phyloP scores from a whole-genome alignment of 805 yeast genomes.

The Cyberlindnera maclurae region DNA sequence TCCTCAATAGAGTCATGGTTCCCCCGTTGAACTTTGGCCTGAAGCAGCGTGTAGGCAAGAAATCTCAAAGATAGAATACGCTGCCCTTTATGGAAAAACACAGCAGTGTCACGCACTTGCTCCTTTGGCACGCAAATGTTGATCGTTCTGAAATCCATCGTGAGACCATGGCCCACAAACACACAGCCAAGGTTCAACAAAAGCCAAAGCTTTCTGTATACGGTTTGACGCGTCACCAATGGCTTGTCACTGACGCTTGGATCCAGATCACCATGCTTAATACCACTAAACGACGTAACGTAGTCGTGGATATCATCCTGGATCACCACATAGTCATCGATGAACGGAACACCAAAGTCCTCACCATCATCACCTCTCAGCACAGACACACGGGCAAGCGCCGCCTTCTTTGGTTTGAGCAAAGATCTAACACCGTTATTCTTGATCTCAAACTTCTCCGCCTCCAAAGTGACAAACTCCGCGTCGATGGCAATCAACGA shows the following conservation, averaged over 20 bases:
- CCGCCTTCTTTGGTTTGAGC: constrained; percentile 65
- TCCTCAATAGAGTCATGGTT: constrained; percentile 98
- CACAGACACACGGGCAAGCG: constrained; percentile 86
- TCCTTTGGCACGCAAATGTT: constrained; percentile 78
- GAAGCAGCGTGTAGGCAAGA: constrained; percentile 71
- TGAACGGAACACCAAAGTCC: constrained; percentile 66
- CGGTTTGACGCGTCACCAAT: constrained; percentile 72
- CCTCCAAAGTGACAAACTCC: constrained; percentile 79
- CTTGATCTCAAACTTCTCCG: constrained; percentile 72
- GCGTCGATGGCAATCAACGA: constrained; percentile 90
- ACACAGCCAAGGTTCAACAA: constrained; percentile 81
- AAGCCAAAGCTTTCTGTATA: constrained; percentile 87
- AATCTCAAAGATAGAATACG: constrained; percentile 80
- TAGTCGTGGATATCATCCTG: constrained; percentile 71
- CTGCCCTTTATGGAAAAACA: constrained; percentile 68
- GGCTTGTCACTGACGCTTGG: constrained; percentile 56
- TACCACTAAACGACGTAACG: constrained; percentile 88
- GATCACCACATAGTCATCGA: constrained; percentile 87
- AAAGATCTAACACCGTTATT: constrained; percentile 64
- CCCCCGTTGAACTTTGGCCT: constrained; percentile 76
- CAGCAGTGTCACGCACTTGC: constrained; percentile 88
- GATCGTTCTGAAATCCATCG: constrained; percentile 88
- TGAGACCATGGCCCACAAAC: constrained; percentile 91
- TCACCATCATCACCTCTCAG: constrained; percentile 65
- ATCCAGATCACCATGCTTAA: constrained; percentile 84